Evolutionary conservation across 1,284 basidiomycete species (phyloP).

Genomic region (Pseudozyma sp.): DNA sequence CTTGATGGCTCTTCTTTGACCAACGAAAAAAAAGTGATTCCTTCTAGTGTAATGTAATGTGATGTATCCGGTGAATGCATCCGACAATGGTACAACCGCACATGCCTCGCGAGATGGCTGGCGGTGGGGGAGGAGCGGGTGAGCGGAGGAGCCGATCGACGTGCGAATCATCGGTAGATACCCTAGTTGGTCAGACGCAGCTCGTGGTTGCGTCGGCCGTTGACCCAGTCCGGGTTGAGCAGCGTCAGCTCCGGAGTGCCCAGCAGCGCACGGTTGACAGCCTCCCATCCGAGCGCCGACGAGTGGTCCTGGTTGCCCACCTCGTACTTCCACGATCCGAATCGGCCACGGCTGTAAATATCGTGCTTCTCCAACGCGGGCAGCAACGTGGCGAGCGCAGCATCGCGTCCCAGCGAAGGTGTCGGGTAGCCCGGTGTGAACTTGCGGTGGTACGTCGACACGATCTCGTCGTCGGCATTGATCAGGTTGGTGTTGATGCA

Average conservation of each 20-base stretch:
- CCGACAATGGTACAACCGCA: constrained; percentile 21
- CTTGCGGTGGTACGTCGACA: constrained; percentile 72
- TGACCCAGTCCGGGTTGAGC: constrained; percentile 71
- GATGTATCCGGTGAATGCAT: constrained; percentile 6
- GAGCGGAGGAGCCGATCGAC: too few relatives aligned
- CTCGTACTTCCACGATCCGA: constrained; percentile 73
- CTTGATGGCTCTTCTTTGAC: too few relatives aligned
- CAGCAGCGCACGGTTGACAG: constrained; percentile 71
- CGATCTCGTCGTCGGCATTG: constrained; percentile 72
- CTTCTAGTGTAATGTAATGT: constrained; percentile 12
- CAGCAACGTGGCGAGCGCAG: constrained; percentile 70
- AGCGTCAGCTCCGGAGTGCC: constrained; percentile 72
- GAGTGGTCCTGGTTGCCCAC: constrained; percentile 73
- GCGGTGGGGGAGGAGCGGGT: too few relatives aligned
- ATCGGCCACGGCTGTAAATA: constrained; percentile 72
- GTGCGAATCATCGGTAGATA: too few relatives aligned
- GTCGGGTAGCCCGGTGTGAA: constrained; percentile 72
- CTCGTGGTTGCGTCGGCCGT: constrained; percentile 71
- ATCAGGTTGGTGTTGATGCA: constrained; percentile 72
- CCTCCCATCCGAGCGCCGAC: constrained; percentile 73
- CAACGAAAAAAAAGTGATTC: background rate
- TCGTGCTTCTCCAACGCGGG: constrained; percentile 70
- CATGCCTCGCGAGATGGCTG: background rate
- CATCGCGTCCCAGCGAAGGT: constrained; percentile 71
- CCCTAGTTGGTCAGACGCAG: constrained; percentile 61